These are phyloP conservation scores for Kingdonia uniflora DNA, from an alignment of 164 flowering plant genomes.

Conservation along the genomic window DNA sequence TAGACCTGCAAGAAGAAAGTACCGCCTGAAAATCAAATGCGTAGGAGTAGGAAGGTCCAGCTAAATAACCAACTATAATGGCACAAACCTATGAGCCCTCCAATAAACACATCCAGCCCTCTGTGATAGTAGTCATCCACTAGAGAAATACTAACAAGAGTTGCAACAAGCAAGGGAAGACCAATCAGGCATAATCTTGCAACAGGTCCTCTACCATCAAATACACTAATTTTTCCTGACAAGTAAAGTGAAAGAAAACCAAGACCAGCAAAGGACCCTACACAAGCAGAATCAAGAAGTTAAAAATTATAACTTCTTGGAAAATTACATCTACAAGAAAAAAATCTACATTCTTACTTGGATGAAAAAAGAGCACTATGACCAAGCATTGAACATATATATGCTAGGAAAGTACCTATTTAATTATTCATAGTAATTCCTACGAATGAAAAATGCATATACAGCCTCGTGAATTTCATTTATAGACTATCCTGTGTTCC, in stretches of 20 bases:
- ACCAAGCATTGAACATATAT: too few relatives aligned
- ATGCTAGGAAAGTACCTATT: too few relatives aligned
- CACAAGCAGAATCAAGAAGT: neutral
- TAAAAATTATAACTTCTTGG: too few relatives aligned
- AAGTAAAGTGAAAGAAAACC: constrained; percentile 13
- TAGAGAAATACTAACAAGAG: constrained; percentile 10
- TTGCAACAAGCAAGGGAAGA: constrained; percentile 11
- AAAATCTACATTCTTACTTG: too few relatives aligned
- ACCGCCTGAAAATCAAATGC: neutral
- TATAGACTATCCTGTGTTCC: too few relatives aligned
- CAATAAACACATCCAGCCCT: constrained; percentile 15
- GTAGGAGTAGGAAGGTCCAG: neutral
- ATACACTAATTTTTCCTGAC: constrained; percentile 12
- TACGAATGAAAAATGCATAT: too few relatives aligned
- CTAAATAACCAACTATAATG: neutral
- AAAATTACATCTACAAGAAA: too few relatives aligned
- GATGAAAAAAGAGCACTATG: too few relatives aligned
- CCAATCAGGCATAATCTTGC: constrained; percentile 10
- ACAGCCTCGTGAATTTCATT: too few relatives aligned
- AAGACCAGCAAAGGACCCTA: constrained; percentile 17
- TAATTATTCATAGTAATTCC: too few relatives aligned
- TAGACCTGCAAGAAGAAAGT: constrained; percentile 8
- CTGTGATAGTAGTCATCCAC: constrained; percentile 17
- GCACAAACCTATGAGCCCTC: constrained; percentile 12
- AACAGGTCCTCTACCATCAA: constrained; percentile 10